Percentiles rank a stretch among this genome's conserved stretches.
Evolutionary conservation across 2,329 filamentous ascomycete species (phyloP).

Genomic region (Cladosporium austrohemisphaericum): DNA sequence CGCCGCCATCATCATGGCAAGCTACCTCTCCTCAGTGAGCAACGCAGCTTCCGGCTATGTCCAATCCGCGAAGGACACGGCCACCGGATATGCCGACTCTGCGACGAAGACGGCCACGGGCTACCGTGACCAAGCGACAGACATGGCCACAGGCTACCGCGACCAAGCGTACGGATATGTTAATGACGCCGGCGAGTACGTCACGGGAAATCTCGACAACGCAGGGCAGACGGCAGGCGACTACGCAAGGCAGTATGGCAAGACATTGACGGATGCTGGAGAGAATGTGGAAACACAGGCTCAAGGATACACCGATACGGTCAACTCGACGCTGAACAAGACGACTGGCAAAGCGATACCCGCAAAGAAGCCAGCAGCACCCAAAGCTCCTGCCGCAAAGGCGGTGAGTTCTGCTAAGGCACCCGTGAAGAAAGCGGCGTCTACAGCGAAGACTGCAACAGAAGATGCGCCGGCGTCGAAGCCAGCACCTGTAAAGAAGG

Average conservation of each 20-base stretch:
- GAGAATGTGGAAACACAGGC: slow-evolving; percentile 15
- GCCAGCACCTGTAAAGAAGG: slow-evolving; percentile 5
- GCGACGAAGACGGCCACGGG: slow-evolving; percentile 15
- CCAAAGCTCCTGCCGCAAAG: background rate
- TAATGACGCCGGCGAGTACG: slow-evolving; percentile 19
- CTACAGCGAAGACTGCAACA: slow-evolving; percentile 9
- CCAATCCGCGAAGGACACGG: slow-evolving; percentile 11
- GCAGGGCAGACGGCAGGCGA: slow-evolving; percentile 17
- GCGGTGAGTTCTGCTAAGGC: background rate
- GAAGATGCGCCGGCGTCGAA: background rate
- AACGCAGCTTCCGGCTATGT: slow-evolving; percentile 12
- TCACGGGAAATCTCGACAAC: slow-evolving; percentile 19
- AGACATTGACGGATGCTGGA: slow-evolving; percentile 15
- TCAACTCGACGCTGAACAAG: slow-evolving; percentile 10
- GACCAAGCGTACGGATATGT: slow-evolving; percentile 19
- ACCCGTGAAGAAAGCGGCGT: background rate
- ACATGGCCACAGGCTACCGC: slow-evolving; percentile 12
- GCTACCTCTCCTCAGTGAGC: slow-evolving; percentile 3
- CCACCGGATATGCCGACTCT: slow-evolving; percentile 11
- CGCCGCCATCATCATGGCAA: background rate
- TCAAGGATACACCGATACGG: slow-evolving; percentile 17
- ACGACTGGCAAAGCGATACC: slow-evolving; percentile 15
- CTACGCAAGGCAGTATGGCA: slow-evolving; percentile 15
- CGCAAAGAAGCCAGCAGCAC: slow-evolving; percentile 12
- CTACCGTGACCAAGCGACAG: slow-evolving; percentile 6